phyloP scores from a whole-genome alignment of 805 yeast species.

The Phaffomyces thermotolerans region DNA sequence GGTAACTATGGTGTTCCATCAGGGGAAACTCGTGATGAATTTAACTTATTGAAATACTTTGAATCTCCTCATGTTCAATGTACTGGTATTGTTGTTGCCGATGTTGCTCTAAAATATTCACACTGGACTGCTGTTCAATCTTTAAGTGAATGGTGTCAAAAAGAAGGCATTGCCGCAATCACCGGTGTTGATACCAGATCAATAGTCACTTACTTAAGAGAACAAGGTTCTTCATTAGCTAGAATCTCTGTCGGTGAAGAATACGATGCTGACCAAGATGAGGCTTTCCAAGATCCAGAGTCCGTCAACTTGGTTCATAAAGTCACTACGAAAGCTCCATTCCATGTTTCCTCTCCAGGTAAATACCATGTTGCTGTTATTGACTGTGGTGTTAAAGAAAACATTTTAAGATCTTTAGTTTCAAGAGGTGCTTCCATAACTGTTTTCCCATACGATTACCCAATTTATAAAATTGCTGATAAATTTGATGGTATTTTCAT shows the following conservation, averaged over 20 bases:
- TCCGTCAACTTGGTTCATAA: slow-evolving; percentile 82
- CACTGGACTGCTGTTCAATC: slow-evolving; percentile 99
- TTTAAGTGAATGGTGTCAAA: slow-evolving; percentile 89
- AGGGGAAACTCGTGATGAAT: slow-evolving; percentile 71
- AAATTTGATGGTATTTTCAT: slow-evolving; percentile 93
- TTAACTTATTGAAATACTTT: slow-evolving; percentile 77
- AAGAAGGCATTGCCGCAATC: slow-evolving; percentile 93
- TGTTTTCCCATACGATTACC: slow-evolving; percentile 94
- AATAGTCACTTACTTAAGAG: slow-evolving; percentile 86
- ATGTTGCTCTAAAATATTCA: slow-evolving; percentile 91
- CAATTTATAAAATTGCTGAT: slow-evolving; percentile 82
- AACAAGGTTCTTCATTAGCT: slow-evolving; percentile 92
- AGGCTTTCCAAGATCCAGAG: slow-evolving; percentile 87
- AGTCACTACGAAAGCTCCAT: slow-evolving; percentile 93
- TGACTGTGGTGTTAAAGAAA: slow-evolving; percentile 98
- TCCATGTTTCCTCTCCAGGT: slow-evolving; percentile 67
- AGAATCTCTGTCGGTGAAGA: slow-evolving; percentile 85
- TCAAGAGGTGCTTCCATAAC: slow-evolving; percentile 94
- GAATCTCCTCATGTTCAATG: slow-evolving; percentile 91
- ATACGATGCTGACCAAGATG: slow-evolving; percentile 86
- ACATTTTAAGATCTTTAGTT: slow-evolving; percentile 88
- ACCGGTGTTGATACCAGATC: slow-evolving; percentile 98
- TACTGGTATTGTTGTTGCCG: slow-evolving; percentile 93
- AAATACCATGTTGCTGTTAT: slow-evolving; percentile 81
- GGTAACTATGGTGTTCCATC: slow-evolving; percentile 99